phyloP scores from a whole-genome alignment of 169 alveolate genomes.

The Amoebophrya sp. region DNA sequence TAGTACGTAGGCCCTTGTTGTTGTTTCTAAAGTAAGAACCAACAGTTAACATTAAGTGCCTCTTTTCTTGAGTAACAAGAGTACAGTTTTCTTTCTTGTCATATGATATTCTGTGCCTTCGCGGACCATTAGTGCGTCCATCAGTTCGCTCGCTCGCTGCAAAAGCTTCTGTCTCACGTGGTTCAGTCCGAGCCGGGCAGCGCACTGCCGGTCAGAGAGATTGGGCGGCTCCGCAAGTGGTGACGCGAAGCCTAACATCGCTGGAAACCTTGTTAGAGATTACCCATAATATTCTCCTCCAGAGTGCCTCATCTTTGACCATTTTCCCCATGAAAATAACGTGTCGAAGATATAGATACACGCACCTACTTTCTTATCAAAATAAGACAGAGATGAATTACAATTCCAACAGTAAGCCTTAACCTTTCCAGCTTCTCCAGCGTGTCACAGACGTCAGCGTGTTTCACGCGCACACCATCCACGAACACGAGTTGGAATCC shows the following conservation, averaged over 20 bases:
- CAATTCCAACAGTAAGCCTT: no score
- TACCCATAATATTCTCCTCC: no score
- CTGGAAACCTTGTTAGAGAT: background rate
- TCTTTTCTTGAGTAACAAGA: no score
- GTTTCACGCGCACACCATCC: background rate
- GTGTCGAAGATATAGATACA: no score
- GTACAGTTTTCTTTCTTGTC: background rate
- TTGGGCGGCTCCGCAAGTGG: conserved; percentile 8
- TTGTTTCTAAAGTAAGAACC: no score
- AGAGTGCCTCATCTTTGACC: background rate
- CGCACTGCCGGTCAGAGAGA: conserved; percentile 4
- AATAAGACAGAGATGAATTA: no score
- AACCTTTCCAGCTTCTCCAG: background rate
- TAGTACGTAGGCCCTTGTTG: no score
- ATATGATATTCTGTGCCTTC: no score
- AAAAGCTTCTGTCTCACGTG: background rate
- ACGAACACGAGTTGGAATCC: background rate
- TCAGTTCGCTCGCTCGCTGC: conserved; percentile 11
- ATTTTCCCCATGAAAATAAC: no score
- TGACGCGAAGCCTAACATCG: background rate
- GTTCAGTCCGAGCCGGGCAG: background rate
- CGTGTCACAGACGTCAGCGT: background rate
- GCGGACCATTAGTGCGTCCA: background rate
- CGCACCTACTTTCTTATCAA: no score
- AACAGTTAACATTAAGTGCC: no score